These are phyloP conservation scores for Pachyrhizus erosus DNA, from an alignment of 306 rosid species.

Conservation along the genomic window DNA sequence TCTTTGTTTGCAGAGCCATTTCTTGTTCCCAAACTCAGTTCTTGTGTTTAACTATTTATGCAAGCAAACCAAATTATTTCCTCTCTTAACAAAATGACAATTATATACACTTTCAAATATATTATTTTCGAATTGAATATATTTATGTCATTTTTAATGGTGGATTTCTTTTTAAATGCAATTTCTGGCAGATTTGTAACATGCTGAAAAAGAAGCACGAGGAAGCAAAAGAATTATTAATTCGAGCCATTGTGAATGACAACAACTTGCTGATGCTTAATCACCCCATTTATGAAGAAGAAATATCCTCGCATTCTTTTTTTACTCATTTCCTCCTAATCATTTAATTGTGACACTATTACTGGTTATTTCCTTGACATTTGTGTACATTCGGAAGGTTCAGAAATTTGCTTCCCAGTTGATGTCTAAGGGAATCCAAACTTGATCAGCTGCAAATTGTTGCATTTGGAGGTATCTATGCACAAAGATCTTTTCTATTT, in stretches of 20 bases:
- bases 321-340: slow-evolving; percentile 24
- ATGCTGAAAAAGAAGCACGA: slow-evolving; percentile 86
- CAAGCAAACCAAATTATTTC: slow-evolving; percentile 6
- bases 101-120: slow-evolving; percentile 25
- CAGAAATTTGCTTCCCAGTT: slow-evolving; percentile 72
- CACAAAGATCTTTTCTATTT: neutral
- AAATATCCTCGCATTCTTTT: slow-evolving; percentile 71
- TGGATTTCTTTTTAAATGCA: slow-evolving; percentile 28
- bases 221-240: slow-evolving; percentile 82
- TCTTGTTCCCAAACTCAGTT: neutral
- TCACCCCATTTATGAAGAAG: slow-evolving; percentile 83
- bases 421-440: slow-evolving; percentile 64
- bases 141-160: neutral
- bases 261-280: slow-evolving; percentile 86
- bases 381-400: slow-evolving; percentile 66
- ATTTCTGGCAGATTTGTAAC: slow-evolving; percentile 73
- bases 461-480: slow-evolving; percentile 46
- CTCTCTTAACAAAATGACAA: neutral
- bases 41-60: neutral
- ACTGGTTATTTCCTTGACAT: slow-evolving; percentile 56
- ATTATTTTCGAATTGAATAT: slow-evolving; percentile 1
- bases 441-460: slow-evolving; percentile 46
- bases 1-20: slow-evolving; percentile 4
- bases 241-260: slow-evolving; percentile 81
- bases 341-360: slow-evolving; percentile 3